Conservation (phyloP, 2,329 filamentous ascomycete genomes). For the Lecanicillium sp. region DNA sequence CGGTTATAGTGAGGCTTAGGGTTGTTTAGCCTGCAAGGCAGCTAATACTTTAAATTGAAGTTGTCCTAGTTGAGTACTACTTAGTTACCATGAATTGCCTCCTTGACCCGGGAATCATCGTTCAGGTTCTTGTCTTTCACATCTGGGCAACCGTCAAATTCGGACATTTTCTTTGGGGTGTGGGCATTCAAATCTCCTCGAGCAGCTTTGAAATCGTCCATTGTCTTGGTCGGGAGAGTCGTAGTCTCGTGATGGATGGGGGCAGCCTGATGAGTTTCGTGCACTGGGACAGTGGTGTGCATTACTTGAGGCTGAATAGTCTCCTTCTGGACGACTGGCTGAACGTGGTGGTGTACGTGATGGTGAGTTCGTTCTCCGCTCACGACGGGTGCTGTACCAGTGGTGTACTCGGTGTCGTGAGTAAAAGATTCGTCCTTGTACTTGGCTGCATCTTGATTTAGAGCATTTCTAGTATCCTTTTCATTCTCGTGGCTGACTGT, state of each 20-base stretch:
- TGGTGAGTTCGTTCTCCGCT: constrained; percentile 25
- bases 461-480: constrained; percentile 32
- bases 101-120: background rate
- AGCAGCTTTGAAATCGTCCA: constrained; percentile 49
- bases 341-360: constrained; percentile 58
- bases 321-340: constrained; percentile 64
- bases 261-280: constrained; percentile 62
- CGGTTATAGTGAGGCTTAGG: no score
- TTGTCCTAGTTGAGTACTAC: no score
- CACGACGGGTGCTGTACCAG: constrained; percentile 17
- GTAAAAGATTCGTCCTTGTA: constrained; percentile 20
- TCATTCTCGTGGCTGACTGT: constrained; percentile 53
- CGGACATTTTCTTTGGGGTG: constrained; percentile 44
- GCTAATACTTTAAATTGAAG: no score
- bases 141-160: constrained; percentile 54
- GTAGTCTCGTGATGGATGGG: constrained; percentile 59
- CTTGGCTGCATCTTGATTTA: constrained; percentile 40
- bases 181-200: constrained; percentile 46
- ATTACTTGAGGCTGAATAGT: constrained; percentile 58
- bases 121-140: constrained; percentile 6
- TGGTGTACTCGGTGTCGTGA: constrained; percentile 19
- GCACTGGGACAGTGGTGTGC: constrained; percentile 64
- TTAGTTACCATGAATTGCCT: constrained; percentile 1
- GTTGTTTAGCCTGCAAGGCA: no score
- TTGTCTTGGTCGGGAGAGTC: constrained; percentile 52